phyloP scores from a whole-genome alignment of 148 eudicot species.

The Fallopia convolvulus region DNA sequence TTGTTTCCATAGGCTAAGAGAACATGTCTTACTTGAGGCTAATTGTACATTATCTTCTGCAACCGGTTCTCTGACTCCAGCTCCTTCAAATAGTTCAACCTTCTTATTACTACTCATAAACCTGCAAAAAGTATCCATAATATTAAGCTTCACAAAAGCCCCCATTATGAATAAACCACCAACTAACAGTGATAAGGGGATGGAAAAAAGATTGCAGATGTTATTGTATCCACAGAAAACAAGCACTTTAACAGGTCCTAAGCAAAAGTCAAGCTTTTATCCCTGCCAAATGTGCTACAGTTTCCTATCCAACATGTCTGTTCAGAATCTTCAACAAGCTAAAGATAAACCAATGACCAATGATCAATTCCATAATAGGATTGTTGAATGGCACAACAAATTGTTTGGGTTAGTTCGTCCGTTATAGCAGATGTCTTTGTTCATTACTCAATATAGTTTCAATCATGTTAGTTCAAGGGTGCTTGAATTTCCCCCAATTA shows the following conservation, averaged over 20 bases:
- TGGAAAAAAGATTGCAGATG: not conserved
- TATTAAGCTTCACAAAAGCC: not conserved
- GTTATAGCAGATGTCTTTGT: not conserved
- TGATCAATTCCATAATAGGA: not conserved
- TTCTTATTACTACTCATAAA: constrained; percentile 89
- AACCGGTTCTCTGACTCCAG: constrained; percentile 77
- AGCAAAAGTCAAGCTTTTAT: not conserved
- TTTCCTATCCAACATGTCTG: not conserved
- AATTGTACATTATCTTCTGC: constrained; percentile 78
- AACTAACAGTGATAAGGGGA: not conserved
- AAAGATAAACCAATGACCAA: not conserved
- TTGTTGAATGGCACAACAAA: not conserved
- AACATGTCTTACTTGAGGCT: constrained; percentile 69
- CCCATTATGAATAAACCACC: not conserved
- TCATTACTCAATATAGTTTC: not conserved
- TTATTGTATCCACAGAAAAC: not conserved
- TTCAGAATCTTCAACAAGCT: not conserved
- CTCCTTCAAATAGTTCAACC: constrained; percentile 93
- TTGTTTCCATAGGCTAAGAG: not conserved
- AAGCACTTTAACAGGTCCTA: not conserved
- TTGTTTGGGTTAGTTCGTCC: not conserved
- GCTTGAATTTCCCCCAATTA: not conserved
- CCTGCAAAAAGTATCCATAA: constrained; percentile 31
- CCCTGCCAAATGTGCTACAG: not conserved
- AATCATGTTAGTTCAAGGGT: not conserved